Base-by-base conservation (phyloP, 805 yeast genomes). In the Clavispora vitiphila region DNA sequence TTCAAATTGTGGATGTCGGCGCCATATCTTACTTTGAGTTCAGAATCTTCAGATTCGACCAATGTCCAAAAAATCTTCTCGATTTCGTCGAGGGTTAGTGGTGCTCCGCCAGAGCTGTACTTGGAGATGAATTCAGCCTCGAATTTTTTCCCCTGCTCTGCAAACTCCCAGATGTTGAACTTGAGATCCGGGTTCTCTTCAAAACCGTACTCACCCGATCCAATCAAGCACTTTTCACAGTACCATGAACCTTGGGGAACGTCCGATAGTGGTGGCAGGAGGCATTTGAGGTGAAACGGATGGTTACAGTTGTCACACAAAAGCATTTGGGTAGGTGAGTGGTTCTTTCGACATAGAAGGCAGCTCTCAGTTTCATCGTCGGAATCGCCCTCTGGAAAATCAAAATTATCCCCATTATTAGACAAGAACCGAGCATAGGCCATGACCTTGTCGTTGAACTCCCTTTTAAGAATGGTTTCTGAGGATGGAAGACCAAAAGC, bases 121-220 rank as follows among this genome's bases (percentile, higher is more conserved):
- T 60, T 47, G 5, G 57, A 48, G 15, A 58, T 44, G 54, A 79
- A 75, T 48, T 76, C 67, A 8, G 60, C 46, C 8, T 67, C 64
- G 51, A 81, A 80, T 19, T 71, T 64, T 25, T 64, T 60, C 47
- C 87, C 81, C 46, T 76, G 65, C 4, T 72, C 59, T 48, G 76
- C 72, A 58, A 89, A 90, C 42, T 83, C 81, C 0, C 65, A 60
- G 12, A 86, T 62, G 0, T 82, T 67, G 55, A 83, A 82, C 34
- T 67, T 64, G 15, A 67, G 57, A 1, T 80, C 75, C 1, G 71
- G 68, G 25, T 62, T 61, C 49, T 85, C 93, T 48, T 84, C 90
- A 59, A 91, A 90, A 0, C 95, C 96, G 55, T 87, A 90, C 48
- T 81, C 89, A 1, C 93, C 91, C 31, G 86, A 83, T 0, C 96